Evolutionary conservation across 495 filamentous ascomycete genomes (phyloP).

Genomic region (Daldinia caldariorum): DNA sequence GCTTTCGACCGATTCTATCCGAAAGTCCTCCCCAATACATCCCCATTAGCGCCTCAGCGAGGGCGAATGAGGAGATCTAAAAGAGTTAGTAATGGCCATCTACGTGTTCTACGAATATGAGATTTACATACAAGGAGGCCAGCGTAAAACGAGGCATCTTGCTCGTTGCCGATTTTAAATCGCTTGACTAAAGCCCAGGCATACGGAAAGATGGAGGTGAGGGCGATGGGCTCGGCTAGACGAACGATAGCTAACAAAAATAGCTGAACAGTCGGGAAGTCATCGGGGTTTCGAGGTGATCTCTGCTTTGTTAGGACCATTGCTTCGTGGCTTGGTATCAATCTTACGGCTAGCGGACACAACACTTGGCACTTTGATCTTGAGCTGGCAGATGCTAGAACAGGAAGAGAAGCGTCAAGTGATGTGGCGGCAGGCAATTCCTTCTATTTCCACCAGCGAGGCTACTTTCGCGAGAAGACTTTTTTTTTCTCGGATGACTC

Average conservation of each 20-base stretch:
- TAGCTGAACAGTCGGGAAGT: conserved; percentile 80
- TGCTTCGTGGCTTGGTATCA: conserved; percentile 48
- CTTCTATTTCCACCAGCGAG: conserved; percentile 24
- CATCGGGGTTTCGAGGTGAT: conserved; percentile 62
- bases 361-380: conserved; percentile 37
- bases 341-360: conserved; percentile 49
- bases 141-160: conserved; percentile 82
- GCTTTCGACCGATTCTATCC: conserved; percentile 85
- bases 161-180: conserved; percentile 71
- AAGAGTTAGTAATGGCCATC: conserved; percentile 12
- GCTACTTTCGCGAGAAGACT: conserved; percentile 10
- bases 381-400: conserved; percentile 30
- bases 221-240: conserved; percentile 86
- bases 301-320: conserved; percentile 57
- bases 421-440: conserved; percentile 34
- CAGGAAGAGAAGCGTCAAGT: conserved; percentile 34
- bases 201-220: conserved; percentile 89
- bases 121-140: conserved; percentile 68
- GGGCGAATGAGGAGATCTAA: conserved; percentile 78
- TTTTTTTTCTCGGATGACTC: conserved; percentile 26
- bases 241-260: conserved; percentile 72
- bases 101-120: not conserved
- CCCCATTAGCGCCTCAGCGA: conserved; percentile 82
- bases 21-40: conserved; percentile 88
- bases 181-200: conserved; percentile 83